Evolutionary conservation across 2,329 filamentous ascomycete genomes (phyloP).

Genomic region (Diaporthe sp.): DNA sequence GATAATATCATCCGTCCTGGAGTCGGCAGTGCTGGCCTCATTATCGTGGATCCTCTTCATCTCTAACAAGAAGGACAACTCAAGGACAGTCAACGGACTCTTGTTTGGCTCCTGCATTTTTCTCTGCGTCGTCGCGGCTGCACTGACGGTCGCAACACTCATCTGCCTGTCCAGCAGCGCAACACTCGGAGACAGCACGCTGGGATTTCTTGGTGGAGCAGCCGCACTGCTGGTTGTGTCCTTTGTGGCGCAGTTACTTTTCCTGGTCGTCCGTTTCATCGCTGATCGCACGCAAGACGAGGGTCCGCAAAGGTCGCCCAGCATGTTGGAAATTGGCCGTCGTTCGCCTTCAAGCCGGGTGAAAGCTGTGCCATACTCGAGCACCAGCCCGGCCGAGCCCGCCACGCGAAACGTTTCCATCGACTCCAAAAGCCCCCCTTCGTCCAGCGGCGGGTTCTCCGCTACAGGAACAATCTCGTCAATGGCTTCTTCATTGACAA

Average conservation of each 20-base stretch:
- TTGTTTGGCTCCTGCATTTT: conserved; percentile 55
- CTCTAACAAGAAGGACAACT: conserved; percentile 40
- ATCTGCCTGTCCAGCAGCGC: conserved; percentile 53
- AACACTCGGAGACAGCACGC: conserved; percentile 49
- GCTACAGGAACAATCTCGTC: conserved; percentile 61
- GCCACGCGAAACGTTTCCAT: conserved; percentile 50
- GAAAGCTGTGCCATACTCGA: conserved; percentile 66
- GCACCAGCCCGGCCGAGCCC: conserved; percentile 54
- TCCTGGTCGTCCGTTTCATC: conserved; percentile 60
- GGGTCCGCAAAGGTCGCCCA: conserved; percentile 46
- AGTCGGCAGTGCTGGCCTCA: conserved; percentile 52
- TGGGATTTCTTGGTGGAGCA: conserved; percentile 57
- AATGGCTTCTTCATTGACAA: conserved; percentile 61
- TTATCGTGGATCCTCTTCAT: conserved; percentile 50
- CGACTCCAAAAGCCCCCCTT: conserved; percentile 56
- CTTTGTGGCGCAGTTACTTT: conserved; percentile 62
- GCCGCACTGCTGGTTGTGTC: conserved; percentile 60
- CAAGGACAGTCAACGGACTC: conserved; percentile 46
- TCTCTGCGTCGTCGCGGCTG: conserved; percentile 58
- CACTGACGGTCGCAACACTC: conserved; percentile 59
- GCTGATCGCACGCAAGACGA: conserved; percentile 49
- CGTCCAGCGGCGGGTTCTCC: conserved; percentile 60
- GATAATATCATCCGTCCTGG: conserved; percentile 53
- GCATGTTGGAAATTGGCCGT: conserved; percentile 49
- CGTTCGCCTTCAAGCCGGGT: conserved; percentile 53